phyloP scores from a whole-genome alignment of 1,284 basidiomycete species.

The Sporisorium reilianum region DNA sequence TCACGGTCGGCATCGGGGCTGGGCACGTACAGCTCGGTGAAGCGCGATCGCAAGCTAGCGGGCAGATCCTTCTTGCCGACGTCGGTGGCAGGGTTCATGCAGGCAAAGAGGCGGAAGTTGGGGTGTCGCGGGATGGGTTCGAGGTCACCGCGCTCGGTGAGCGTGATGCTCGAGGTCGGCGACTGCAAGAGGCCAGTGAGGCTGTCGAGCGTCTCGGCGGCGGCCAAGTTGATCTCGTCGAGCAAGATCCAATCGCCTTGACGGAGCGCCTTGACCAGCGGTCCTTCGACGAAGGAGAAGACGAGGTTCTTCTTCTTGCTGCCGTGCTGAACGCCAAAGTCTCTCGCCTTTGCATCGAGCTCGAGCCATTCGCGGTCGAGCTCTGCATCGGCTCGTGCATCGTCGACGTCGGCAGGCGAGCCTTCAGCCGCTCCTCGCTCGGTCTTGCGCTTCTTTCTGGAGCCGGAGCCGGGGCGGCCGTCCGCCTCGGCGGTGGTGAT shows the following conservation, averaged over 20 bases:
- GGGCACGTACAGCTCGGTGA: slow-evolving; percentile 95
- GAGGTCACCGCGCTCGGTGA: slow-evolving; percentile 93
- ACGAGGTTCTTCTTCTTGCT: slow-evolving; percentile 61
- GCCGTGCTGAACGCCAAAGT: slow-evolving; percentile 76
- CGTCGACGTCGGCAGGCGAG: slow-evolving; percentile 40
- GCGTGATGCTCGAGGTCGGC: slow-evolving; percentile 86
- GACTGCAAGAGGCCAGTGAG: slow-evolving; percentile 87
- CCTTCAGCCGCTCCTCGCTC: slow-evolving; percentile 41
- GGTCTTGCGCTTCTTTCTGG: slow-evolving; percentile 67
- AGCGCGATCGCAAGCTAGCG: slow-evolving; percentile 86
- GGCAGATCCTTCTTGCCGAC: slow-evolving; percentile 98
- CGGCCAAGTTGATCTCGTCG: slow-evolving; percentile 96
- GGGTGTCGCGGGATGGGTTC: slow-evolving; percentile 91
- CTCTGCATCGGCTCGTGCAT: slow-evolving; percentile 42
- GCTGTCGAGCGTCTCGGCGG: slow-evolving; percentile 93
- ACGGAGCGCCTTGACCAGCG: slow-evolving; percentile 89
- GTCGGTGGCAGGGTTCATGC: slow-evolving; percentile 99
- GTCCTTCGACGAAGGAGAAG: slow-evolving; percentile 95
- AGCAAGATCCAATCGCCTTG: slow-evolving; percentile 94
- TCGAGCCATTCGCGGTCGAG: slow-evolving; percentile 65
- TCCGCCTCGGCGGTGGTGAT: slow-evolving; percentile 21
- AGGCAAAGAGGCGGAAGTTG: slow-evolving; percentile 95
- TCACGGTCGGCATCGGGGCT: slow-evolving; percentile 93
- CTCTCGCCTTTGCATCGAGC: slow-evolving; percentile 79
- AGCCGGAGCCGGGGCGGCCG: slow-evolving; percentile 18